Evolutionary conservation across 2,329 filamentous ascomycete genomes (phyloP).

Genomic region (Arthrobotrys musiformis): DNA sequence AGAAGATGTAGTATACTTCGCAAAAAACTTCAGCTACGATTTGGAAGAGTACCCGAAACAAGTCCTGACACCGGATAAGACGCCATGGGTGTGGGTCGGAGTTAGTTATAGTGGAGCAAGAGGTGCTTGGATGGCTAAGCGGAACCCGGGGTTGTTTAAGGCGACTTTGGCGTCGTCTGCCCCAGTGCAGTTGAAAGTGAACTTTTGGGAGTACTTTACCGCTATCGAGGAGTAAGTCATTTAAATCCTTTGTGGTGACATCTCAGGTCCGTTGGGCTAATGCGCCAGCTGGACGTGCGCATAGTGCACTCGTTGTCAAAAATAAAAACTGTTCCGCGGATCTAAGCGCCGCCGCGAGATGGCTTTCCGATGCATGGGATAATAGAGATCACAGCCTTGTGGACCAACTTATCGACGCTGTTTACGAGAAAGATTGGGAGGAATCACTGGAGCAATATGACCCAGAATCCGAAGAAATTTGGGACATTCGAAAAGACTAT

Average conservation of each 20-base stretch:
- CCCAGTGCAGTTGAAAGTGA: conserved; percentile 61
- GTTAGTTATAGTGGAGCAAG: conserved; percentile 58
- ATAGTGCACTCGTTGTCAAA: conserved; percentile 26
- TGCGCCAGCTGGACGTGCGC: no score
- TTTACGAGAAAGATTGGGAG: conserved; percentile 39
- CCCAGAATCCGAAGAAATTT: neutral
- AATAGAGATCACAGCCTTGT: conserved; percentile 60
- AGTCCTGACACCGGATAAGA: conserved; percentile 51
- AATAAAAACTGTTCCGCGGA: conserved; percentile 57
- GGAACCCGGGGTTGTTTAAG: conserved; percentile 58
- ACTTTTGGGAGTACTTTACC: conserved; percentile 63
- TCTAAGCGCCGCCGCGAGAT: conserved; percentile 49
- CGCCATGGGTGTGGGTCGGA: conserved; percentile 51
- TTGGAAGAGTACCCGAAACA: conserved; percentile 58
- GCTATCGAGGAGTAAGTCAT: conserved; percentile 61
- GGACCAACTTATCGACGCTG: conserved; percentile 61
- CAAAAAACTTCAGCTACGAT: conserved; percentile 62
- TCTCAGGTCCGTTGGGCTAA: neutral
- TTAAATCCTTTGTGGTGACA: neutral
- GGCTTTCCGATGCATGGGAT: conserved; percentile 55
- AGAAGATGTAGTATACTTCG: conserved; percentile 63
- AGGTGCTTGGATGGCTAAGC: conserved; percentile 57
- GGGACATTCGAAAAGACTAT: conserved; percentile 43
- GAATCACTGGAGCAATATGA: conserved; percentile 12
- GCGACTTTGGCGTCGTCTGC: conserved; percentile 57